Evolutionary conservation across 2,329 filamentous ascomycete genomes (phyloP).

Genomic region (Xylaria sp.): DNA sequence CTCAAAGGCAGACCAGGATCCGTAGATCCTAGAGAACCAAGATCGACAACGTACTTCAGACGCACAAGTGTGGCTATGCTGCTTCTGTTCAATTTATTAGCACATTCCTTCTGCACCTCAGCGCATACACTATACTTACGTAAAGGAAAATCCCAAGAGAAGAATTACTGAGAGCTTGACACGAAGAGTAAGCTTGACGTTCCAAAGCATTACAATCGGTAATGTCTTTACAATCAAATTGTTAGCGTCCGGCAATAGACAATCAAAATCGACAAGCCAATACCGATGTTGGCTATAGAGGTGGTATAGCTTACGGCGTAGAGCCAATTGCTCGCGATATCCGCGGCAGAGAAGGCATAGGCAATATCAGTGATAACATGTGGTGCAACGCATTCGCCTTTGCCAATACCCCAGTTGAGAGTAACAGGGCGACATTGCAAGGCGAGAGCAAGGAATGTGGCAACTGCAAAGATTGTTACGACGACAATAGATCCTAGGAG

Average conservation of each 20-base stretch:
- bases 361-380: slow-evolving; percentile 25
- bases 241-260: background rate
- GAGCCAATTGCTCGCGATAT: slow-evolving; percentile 33
- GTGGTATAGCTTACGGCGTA: slow-evolving; percentile 17
- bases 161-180: slow-evolving; percentile 30
- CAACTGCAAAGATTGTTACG: slow-evolving; percentile 22
- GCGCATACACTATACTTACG: slow-evolving; percentile 4
- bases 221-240: slow-evolving; percentile 13
- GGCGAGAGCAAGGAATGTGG: slow-evolving; percentile 28
- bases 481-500: slow-evolving; percentile 25
- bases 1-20: slow-evolving; percentile 25
- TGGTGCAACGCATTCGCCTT: slow-evolving; percentile 26
- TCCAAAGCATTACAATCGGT: slow-evolving; percentile 33
- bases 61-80: slow-evolving; percentile 34
- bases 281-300: background rate
- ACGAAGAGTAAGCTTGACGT: slow-evolving; percentile 28
- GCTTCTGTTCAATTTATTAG: slow-evolving; percentile 26
- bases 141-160: slow-evolving; percentile 30
- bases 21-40: slow-evolving; percentile 28
- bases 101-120: background rate
- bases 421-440: slow-evolving; percentile 31
- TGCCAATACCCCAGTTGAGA: slow-evolving; percentile 30
- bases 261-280: background rate
- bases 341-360: slow-evolving; percentile 27
- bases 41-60: slow-evolving; percentile 35